Base-by-base conservation (phyloP, 2,329 filamentous ascomycete species). In the Hymenoscyphus infarciens region DNA sequence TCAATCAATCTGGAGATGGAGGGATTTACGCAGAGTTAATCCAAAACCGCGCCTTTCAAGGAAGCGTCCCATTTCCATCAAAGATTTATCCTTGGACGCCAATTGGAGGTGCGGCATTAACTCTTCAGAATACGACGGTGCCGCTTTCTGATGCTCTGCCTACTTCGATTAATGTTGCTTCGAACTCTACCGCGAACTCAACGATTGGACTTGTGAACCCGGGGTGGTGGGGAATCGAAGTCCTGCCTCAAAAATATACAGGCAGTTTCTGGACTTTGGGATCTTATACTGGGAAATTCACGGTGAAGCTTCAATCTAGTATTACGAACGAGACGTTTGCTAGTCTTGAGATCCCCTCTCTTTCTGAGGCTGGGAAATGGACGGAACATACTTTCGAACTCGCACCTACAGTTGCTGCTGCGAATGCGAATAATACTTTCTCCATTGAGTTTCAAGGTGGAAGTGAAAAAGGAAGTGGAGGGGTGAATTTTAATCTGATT, bases 1-100 rank as follows among this genome's bases (percentile, higher is more conserved):
- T 73, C 42, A 73, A 68, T 25, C 67, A 73, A 56, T 73, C 70
- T 13, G 71, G 71, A 5, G 71, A 73, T 60, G 71, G 71, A 15
- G 71, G 70, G 7, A 71, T 73, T 29, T 91, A 91, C 71, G 88
- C 85, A 57, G 87, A 91, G 71, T 74, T 91, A 61, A 83, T 91
- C 62, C 82, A 81, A 59, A 91, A 91, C 74, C 82, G 87, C 57
- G 88, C 87, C 11, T 90, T 91, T 70, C 88, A 91, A 73, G 74
- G 76, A 22, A 67, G 70, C 16, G 80, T 59, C 16, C 65, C 13
- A 73, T 85, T 31, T 75, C 80, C 39, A 74, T 87, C 39, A 77
- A 82, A 66, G 76, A 79, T 61, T 76, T 68, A 80, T 76, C 60
- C 70, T 25, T 74, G 69, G 69, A 56, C 39, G 5, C 56, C 68